Evolutionary conservation across 2,329 filamentous ascomycete species (phyloP), one percentile per base, ranked within the genome.

Genomic region (Xylaria polymorpha): DNA sequence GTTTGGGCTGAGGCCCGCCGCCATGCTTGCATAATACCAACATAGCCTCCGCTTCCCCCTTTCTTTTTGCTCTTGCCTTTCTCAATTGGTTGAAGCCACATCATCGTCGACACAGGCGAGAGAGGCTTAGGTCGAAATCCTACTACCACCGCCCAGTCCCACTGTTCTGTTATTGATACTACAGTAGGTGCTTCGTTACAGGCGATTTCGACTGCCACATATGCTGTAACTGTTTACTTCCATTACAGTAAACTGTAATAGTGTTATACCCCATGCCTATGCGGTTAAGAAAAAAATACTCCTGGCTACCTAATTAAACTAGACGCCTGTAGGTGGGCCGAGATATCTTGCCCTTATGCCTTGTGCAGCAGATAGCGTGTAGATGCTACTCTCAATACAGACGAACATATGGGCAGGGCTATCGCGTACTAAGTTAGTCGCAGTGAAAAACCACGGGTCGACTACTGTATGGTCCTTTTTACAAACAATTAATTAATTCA

Each of bases 391-490:
- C 41, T 48, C 32, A 14, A 51, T 67, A 41, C 9, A 50, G 9
- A 14, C 32, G 41, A 55, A 55, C 51, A 29, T 15, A 29, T 12
- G 32, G 25, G 37, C 48, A 55, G 43, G 43, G 14, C 43, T 46
- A 60, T 37, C 22, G 41, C 41, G 48, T 29, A 35, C 48, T 41
- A 48, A 35, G 50, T 53, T 67, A 59, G 39, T 44, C 48, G 20
- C 32, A 14, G 57, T 44, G 25, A 55, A 56, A 43, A 43, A 51
- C 57, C 53, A 44, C 25, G 62, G 62, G 57, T 43, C 15, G 7
- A 48, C 53, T 66, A 55, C 62, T 69, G 67, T 63, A 59, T 37
- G 63, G 58, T 69, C 43, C 67, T 69, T 66, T 39, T 59, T 61
- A 32, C 37, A 53, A 14, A 4, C 25, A 4, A 29, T 29, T 29